Evolutionary conservation across 768 basidiomycete genomes (phyloP).

Genomic region (Lentinula lateritia): DNA sequence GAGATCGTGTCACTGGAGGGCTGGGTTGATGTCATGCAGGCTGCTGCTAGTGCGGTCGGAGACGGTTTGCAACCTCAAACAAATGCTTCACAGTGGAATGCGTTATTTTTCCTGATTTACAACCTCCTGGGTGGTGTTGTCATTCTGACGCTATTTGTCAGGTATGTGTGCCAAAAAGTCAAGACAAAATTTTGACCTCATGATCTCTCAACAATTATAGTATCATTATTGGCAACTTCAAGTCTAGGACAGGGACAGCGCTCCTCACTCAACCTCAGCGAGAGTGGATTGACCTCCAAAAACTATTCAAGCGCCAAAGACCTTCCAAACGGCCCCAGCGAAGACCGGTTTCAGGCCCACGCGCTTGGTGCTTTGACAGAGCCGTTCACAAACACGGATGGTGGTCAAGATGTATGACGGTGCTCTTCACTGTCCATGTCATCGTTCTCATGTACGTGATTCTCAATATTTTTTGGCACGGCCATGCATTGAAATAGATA

Average conservation of each 20-base stretch:
- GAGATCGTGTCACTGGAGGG: conserved; percentile 96
- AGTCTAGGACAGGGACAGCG: conserved; percentile 79
- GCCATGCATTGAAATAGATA: not conserved
- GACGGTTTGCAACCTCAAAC: conserved; percentile 59
- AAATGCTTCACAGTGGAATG: conserved; percentile 76
- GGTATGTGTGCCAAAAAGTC: conserved; percentile 39
- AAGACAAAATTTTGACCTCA: not conserved
- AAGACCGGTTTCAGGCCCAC: conserved; percentile 47
- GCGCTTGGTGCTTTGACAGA: conserved; percentile 88
- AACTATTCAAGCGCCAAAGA: conserved; percentile 78
- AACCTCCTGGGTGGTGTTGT: conserved; percentile 89
- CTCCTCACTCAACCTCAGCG: conserved; percentile 81
- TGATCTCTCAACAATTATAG: conserved; percentile 33
- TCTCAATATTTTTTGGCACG: not conserved
- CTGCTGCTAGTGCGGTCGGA: conserved; percentile 75
- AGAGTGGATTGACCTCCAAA: conserved; percentile 92
- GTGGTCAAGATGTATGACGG: conserved; percentile 81
- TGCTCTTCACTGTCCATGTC: conserved; percentile 78
- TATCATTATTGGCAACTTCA: conserved; percentile 95
- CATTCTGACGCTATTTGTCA: conserved; percentile 86
- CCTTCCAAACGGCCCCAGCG: conserved; percentile 77
- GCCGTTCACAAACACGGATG: conserved; percentile 90
- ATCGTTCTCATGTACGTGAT: conserved; percentile 68
- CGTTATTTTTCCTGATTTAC: conserved; percentile 88
- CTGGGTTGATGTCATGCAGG: conserved; percentile 90